phyloP scores from a whole-genome alignment of 2,329 filamentous ascomycete genomes.

The Fusarium haematococcum region DNA sequence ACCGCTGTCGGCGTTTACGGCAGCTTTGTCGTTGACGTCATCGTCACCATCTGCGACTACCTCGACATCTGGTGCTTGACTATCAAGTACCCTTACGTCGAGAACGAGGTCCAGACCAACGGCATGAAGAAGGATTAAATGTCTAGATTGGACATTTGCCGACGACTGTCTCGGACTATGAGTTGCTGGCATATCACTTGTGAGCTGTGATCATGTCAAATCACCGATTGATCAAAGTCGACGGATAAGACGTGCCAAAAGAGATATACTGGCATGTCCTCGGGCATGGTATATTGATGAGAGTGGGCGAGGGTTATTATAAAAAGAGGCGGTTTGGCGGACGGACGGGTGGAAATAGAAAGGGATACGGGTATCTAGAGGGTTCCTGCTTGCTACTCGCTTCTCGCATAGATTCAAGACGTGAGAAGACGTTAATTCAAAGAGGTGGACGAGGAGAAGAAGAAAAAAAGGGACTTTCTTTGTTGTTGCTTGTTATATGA shows the following conservation, averaged over 20 bases:
- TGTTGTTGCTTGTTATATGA: slow-evolving; percentile 15
- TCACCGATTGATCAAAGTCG: background rate
- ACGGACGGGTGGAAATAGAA: background rate
- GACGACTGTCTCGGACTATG: background rate
- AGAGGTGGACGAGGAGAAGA: slow-evolving; percentile 4
- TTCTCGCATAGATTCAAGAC: slow-evolving; percentile 18
- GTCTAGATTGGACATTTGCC: background rate
- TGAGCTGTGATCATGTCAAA: background rate
- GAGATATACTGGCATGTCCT: background rate
- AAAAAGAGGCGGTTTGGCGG: background rate
- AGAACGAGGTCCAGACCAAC: slow-evolving; percentile 49
- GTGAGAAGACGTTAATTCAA: slow-evolving; percentile 1
- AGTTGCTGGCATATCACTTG: background rate
- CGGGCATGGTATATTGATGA: background rate
- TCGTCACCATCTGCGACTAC: slow-evolving; percentile 97
- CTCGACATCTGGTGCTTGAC: slow-evolving; percentile 98
- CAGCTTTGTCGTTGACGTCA: slow-evolving; percentile 96
- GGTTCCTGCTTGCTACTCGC: background rate
- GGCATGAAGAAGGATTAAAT: slow-evolving; percentile 55
- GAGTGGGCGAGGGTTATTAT: background rate
- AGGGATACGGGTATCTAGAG: slow-evolving; percentile 17
- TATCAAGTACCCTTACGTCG: slow-evolving; percentile 84
- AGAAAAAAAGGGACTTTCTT: background rate
- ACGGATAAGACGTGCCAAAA: background rate
- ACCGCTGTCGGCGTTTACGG: slow-evolving; percentile 91